Evolutionary conservation across 2,329 filamentous ascomycete species (phyloP), one percentile per base, ranked within the genome.

Genomic region (Ophiocordyceps polyrhachis-furcata): DNA sequence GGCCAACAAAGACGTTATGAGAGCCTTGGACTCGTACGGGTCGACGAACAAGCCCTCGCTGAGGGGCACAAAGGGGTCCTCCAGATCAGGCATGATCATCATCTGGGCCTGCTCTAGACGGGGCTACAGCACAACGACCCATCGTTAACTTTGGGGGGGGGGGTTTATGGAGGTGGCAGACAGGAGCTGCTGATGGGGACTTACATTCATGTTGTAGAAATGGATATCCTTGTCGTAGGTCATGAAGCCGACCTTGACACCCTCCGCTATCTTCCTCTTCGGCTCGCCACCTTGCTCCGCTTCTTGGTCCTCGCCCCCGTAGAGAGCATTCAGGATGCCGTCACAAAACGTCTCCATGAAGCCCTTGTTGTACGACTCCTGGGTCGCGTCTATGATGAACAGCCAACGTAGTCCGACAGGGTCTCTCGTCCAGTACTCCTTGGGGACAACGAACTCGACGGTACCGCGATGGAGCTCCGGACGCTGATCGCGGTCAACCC

Each of bases 381-480:
- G 85, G 5, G 85, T 91, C 38, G 93, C 87, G 61, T 98, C 91
- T 46, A 98, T 83, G 50, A 95, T 62, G 61, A 98, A 98, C 12
- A 98, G 67, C 75, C 82, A 93, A 48, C 81, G 79, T 54, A 96
- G 61, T 21, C 85, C 87, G 14, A 91, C 83, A 0, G 91, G 91
- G 58, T 93, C 82, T 61, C 89, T 91, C 21, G 86, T 89, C 85
- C 88, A 98, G 65, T 98, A 98, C 64, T 98, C 91, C 65, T 95
- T 96, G 15, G 91, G 91, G 14, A 98, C 93, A 48, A 91, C 71
- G 58, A 93, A 98, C 58, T 98, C 91, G 41, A 96, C 89, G 0
- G 91, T 96, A 35, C 91, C 91, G 46, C 85, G 75, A 55, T 81
- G 84, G 54, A 98, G 70, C 64, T 98, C 91, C 0, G 89, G 88